These are phyloP conservation scores for Pleurotus tuoliensis DNA, from an alignment of 768 basidiomycete species.

Conservation along the genomic window DNA sequence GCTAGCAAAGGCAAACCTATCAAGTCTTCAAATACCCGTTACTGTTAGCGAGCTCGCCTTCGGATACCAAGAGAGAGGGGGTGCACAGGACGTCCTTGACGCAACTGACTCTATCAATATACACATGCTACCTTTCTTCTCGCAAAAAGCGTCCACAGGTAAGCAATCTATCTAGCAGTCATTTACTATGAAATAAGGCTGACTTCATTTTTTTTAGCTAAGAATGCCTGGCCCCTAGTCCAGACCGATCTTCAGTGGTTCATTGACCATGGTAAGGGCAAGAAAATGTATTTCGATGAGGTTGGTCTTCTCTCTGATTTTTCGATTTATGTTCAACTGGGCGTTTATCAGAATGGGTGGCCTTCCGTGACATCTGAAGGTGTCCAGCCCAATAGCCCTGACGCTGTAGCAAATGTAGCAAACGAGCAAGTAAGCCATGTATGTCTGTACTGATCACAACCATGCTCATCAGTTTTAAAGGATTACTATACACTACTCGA, in stretches of 20 bases:
- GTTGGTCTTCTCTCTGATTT: constrained; percentile 21
- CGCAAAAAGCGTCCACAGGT: constrained; percentile 43
- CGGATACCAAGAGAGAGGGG: constrained; percentile 42
- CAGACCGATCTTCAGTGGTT: constrained; percentile 52
- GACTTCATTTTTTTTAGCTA: constrained; percentile 25
- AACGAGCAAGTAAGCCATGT: constrained; percentile 40
- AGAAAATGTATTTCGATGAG: constrained; percentile 64
- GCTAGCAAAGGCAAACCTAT: constrained; percentile 37
- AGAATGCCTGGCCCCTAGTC: constrained; percentile 50
- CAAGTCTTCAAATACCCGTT: constrained; percentile 48
- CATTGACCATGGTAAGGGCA: constrained; percentile 46
- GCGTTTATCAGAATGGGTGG: constrained; percentile 52
- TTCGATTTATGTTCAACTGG: background rate
- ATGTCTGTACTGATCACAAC: background rate
- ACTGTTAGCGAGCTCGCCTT: constrained; percentile 52
- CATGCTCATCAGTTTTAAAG: constrained; percentile 18
- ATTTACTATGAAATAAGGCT: background rate
- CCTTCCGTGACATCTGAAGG: constrained; percentile 49
- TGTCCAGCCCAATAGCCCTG: constrained; percentile 51
- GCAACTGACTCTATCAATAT: constrained; percentile 51
- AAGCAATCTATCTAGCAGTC: background rate
- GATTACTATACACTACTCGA: constrained; percentile 54
- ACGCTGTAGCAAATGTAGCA: constrained; percentile 42
- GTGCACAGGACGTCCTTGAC: constrained; percentile 47
- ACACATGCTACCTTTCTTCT: constrained; percentile 61